These are phyloP conservation scores for Selenicereus undatus DNA, from an alignment of 148 eudicot species.

Conservation along the genomic window DNA sequence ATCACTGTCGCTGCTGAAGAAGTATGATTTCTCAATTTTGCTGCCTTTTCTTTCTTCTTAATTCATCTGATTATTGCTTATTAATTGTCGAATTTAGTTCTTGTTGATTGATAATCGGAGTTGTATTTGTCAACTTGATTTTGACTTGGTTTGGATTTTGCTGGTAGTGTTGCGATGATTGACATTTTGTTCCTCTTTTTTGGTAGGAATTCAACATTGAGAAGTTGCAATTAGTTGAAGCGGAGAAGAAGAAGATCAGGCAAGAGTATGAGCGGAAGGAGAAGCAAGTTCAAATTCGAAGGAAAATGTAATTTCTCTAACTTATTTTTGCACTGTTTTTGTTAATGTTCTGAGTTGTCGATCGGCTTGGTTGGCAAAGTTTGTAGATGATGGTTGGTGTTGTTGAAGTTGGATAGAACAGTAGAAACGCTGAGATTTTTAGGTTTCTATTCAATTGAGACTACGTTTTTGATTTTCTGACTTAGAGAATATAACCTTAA, in stretches of 20 bases:
- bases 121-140: not conserved
- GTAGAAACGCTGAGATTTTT: not conserved
- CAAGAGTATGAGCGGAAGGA: constrained; percentile 86
- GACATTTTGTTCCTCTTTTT: not conserved
- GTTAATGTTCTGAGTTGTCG: not conserved
- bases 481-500: not conserved
- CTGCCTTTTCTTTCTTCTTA: not conserved
- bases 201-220: constrained; percentile 80
- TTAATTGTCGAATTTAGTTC: not conserved
- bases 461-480: not conserved
- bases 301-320: constrained; percentile 56
- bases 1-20: constrained; percentile 83
- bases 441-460: not conserved
- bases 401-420: not conserved
- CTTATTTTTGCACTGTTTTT: not conserved
- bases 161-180: not conserved
- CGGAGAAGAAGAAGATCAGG: constrained; percentile 88
- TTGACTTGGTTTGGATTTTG: not conserved
- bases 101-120: not conserved
- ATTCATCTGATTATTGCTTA: not conserved
- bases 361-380: not conserved
- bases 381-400: not conserved
- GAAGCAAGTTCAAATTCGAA: constrained; percentile 71
- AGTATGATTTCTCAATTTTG: constrained; percentile 19
- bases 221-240: constrained; percentile 86